These are phyloP conservation scores for Vigna angularis DNA, from an alignment of 306 rosid genomes.

Conservation along the genomic window DNA sequence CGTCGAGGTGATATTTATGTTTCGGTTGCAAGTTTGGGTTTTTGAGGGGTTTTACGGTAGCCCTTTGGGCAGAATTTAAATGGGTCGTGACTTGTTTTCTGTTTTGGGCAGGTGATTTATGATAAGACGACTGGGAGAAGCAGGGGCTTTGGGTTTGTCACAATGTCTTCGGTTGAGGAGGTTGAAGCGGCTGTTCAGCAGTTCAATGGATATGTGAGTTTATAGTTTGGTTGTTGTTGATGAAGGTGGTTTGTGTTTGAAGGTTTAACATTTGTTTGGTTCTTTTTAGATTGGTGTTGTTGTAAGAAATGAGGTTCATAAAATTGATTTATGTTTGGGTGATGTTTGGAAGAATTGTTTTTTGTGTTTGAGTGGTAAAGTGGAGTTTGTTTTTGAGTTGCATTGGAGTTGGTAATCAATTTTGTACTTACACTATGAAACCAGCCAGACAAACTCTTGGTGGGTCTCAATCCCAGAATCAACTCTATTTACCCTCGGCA, in stretches of 20 bases:
- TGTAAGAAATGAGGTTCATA: neutral
- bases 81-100: neutral
- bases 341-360: neutral
- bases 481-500: neutral
- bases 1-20: conserved; percentile 76
- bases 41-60: neutral
- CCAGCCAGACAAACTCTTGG: neutral
- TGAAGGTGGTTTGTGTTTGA: neutral
- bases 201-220: conserved; percentile 90
- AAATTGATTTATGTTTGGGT: neutral
- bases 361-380: neutral
- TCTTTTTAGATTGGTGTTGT: neutral
- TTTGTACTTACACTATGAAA: no score
- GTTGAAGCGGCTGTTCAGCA: conserved; percentile 83
- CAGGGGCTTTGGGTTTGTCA: conserved; percentile 96
- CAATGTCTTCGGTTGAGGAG: conserved; percentile 81
- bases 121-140: conserved; percentile 91
- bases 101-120: conserved; percentile 69
- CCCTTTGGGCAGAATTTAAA: neutral
- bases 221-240: neutral
- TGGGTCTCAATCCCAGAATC: neutral
- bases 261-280: neutral
- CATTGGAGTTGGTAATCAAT: neutral
- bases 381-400: neutral
- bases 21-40: neutral